A percentile compares a stretch with the other conserved stretches of the same genome.
Evolutionary conservation across 73 alveolate species (phyloP).

Genomic region (Strombidium stylifer): DNA sequence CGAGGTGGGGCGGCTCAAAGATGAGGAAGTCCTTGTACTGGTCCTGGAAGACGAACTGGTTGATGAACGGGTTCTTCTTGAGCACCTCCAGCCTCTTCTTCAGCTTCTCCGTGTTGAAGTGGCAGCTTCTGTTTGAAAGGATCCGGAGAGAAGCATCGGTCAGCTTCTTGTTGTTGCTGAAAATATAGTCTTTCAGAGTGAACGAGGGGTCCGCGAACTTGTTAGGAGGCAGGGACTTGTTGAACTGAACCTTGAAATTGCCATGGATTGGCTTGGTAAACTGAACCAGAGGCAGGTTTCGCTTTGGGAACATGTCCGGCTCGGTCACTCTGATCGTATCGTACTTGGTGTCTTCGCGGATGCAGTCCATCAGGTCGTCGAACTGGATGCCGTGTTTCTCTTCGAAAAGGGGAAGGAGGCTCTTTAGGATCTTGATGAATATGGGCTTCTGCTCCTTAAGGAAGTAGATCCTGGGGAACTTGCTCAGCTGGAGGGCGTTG

Average conservation of each 20-base stretch:
- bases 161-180: neutral
- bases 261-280: constrained; percentile 24
- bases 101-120: neutral
- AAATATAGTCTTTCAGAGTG: neutral
- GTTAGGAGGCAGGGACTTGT: neutral
- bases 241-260: constrained; percentile 3
- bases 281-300: constrained; percentile 13
- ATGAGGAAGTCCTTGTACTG: constrained; percentile 31
- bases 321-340: constrained; percentile 37
- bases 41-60: constrained; percentile 20
- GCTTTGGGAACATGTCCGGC: constrained; percentile 34
- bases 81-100: neutral
- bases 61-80: neutral
- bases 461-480: constrained; percentile 18
- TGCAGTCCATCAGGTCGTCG: constrained; percentile 7
- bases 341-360: constrained; percentile 12
- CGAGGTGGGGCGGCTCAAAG: constrained; percentile 21
- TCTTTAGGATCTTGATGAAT: neutral
- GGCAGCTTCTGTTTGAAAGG: constrained; percentile 20
- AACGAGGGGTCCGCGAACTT: neutral
- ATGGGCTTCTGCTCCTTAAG: constrained; percentile 36
- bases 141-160: neutral
- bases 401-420: constrained; percentile 2
- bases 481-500: neutral
- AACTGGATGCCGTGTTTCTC: constrained; percentile 5